Conservation (phyloP, 2,329 filamentous ascomycete species). For the Fusarium oligoseptatum region DNA sequence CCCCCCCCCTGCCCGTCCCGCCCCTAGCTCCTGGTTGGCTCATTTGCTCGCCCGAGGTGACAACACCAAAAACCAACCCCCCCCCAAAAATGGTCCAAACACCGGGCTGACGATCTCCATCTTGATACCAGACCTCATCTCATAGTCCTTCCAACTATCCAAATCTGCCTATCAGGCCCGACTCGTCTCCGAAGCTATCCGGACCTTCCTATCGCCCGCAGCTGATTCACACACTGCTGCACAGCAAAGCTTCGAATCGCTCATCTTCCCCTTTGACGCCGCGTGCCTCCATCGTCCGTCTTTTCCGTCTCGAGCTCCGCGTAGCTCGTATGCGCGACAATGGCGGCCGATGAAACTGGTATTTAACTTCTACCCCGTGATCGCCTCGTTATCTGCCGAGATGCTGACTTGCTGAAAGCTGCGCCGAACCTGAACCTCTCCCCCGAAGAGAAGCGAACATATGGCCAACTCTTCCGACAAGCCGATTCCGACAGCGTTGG, state of each 20-base stretch:
- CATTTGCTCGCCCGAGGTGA: conserved; percentile 38
- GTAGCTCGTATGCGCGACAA: conserved; percentile 48
- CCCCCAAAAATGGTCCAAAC: conserved; percentile 42
- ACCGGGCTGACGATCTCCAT: conserved; percentile 41
- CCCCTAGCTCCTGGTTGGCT: conserved; percentile 42
- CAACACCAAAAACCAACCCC: conserved; percentile 44
- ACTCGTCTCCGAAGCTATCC: conserved; percentile 18
- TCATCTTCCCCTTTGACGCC: conserved; percentile 23
- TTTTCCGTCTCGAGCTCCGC: conserved; percentile 40
- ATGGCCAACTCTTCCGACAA: conserved; percentile 91
- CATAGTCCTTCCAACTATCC: conserved; percentile 26
- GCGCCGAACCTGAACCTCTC: conserved; percentile 85
- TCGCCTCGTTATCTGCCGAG: background rate
- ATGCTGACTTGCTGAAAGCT: conserved; percentile 53
- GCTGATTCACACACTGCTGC: conserved; percentile 1
- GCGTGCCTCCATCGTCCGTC: conserved; percentile 33
- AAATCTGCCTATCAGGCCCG: conserved; percentile 18
- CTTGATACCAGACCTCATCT: conserved; percentile 14
- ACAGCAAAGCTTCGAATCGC: conserved; percentile 7
- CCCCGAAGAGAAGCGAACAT: conserved; percentile 92
- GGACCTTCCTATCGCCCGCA: conserved; percentile 8
- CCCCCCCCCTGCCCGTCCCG: conserved; percentile 24
- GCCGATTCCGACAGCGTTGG: conserved; percentile 93
- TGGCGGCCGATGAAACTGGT: conserved; percentile 47
- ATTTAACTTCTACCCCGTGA: conserved; percentile 14